Conservation (phyloP, 2,329 filamentous ascomycete species). For the Nigrograna mackinnonii region DNA sequence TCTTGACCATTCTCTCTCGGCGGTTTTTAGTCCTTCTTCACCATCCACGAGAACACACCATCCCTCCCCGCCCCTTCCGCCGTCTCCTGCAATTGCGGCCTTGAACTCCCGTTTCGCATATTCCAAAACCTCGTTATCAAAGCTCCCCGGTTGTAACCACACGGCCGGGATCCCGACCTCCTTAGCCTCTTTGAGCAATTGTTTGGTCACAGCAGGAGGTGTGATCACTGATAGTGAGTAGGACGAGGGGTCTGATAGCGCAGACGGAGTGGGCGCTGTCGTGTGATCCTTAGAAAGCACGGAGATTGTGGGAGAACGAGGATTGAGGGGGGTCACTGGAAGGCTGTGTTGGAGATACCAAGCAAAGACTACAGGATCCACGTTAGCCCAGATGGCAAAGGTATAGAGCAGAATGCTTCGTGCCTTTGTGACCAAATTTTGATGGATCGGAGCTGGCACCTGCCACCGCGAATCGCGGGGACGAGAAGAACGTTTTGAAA, state of each 20-base stretch:
- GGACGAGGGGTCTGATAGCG: slow-evolving; percentile 63
- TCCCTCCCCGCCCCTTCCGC: slow-evolving; percentile 35
- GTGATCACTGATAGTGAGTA: slow-evolving; percentile 85
- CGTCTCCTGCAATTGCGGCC: slow-evolving; percentile 63
- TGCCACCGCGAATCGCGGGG: slow-evolving; percentile 81
- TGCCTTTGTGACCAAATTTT: slow-evolving; percentile 90
- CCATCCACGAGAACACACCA: slow-evolving; percentile 49
- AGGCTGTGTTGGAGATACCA: slow-evolving; percentile 85
- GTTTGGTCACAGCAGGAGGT: slow-evolving; percentile 74
- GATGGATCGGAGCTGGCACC: slow-evolving; percentile 82
- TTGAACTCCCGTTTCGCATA: slow-evolving; percentile 72
- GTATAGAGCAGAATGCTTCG: background rate
- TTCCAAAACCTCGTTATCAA: slow-evolving; percentile 72
- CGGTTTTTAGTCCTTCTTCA: slow-evolving; percentile 37
- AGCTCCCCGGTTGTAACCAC: slow-evolving; percentile 82
- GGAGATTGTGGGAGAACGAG: slow-evolving; percentile 66
- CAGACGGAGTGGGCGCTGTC: slow-evolving; percentile 67
- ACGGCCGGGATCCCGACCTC: slow-evolving; percentile 67
- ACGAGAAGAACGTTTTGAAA: slow-evolving; percentile 78
- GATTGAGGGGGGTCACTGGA: slow-evolving; percentile 83
- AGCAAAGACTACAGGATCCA: slow-evolving; percentile 67
- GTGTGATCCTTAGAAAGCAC: slow-evolving; percentile 62
- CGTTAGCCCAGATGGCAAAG: slow-evolving; percentile 4
- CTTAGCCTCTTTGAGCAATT: slow-evolving; percentile 76
- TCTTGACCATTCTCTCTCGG: slow-evolving; percentile 38